Conservation (phyloP, 2,329 filamentous ascomycete species). For the Ampelomyces quisqualis region DNA sequence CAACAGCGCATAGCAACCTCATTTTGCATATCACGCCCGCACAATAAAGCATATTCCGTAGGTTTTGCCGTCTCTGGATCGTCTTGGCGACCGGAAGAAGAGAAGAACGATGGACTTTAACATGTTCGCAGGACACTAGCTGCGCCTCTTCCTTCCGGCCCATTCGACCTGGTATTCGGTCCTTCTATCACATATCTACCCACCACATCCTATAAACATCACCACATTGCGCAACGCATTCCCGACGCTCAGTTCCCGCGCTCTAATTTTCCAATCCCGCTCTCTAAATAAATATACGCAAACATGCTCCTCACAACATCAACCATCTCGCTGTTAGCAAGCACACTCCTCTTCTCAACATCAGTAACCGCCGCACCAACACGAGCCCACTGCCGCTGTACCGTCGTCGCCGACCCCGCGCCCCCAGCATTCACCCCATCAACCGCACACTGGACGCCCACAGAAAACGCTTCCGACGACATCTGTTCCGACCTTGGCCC, state of each 20-base stretch:
- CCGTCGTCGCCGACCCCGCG: constrained; percentile 19
- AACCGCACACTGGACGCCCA: constrained; percentile 21
- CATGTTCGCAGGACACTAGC: not conserved
- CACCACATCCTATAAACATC: not conserved
- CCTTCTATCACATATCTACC: too few relatives aligned
- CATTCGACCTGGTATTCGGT: constrained; percentile 1
- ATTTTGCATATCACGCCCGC: too few relatives aligned
- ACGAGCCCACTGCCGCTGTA: constrained; percentile 34
- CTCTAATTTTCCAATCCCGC: not conserved
- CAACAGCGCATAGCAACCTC: too few relatives aligned
- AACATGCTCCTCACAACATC: constrained; percentile 17
- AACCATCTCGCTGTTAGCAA: constrained; percentile 10
- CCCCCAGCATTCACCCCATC: constrained; percentile 20
- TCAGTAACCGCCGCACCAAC: constrained; percentile 23
- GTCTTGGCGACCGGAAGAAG: too few relatives aligned
- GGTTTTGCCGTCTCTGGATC: too few relatives aligned
- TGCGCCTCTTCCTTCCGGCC: constrained; percentile 5
- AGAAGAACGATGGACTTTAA: constrained; percentile 4
- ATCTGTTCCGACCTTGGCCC: constrained; percentile 27
- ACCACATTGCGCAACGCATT: too few relatives aligned
- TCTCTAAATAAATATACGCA: not conserved
- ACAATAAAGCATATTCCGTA: too few relatives aligned
- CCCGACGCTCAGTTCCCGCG: too few relatives aligned
- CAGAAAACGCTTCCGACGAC: constrained; percentile 15
- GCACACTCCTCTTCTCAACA: constrained; percentile 15